Percentiles rank a stretch among this genome's conserved stretches.
These are phyloP conservation scores for Phanerochaete sordida DNA, from an alignment of 768 basidiomycete species.

Conservation along the genomic window DNA sequence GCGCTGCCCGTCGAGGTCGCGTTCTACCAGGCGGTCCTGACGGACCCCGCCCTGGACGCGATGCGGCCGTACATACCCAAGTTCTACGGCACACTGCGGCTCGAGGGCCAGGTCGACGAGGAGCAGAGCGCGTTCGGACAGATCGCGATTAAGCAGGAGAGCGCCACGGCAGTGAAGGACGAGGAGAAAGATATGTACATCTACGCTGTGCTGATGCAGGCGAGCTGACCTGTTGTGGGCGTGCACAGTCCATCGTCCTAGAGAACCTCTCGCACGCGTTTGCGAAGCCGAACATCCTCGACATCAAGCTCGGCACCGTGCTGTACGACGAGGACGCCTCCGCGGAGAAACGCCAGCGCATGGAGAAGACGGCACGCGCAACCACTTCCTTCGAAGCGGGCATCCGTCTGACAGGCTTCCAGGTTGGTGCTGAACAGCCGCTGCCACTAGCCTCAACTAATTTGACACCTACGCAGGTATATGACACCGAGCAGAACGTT, in stretches of 20 bases:
- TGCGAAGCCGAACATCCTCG: slow-evolving; percentile 79
- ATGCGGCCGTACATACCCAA: slow-evolving; percentile 64
- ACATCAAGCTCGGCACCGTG: slow-evolving; percentile 89
- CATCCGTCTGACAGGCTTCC: slow-evolving; percentile 83
- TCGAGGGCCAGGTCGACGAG: slow-evolving; percentile 59
- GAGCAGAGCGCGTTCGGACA: slow-evolving; percentile 24
- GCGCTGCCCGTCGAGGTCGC: slow-evolving; percentile 57
- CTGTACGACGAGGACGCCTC: slow-evolving; percentile 66
- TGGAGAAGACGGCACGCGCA: slow-evolving; percentile 63
- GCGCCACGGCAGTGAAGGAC: slow-evolving; percentile 20
- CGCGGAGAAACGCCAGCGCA: slow-evolving; percentile 77
- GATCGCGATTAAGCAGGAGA: slow-evolving; percentile 13
- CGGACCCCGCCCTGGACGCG: slow-evolving; percentile 35
- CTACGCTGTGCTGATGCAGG: neutral
- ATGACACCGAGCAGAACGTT: slow-evolving; percentile 53
- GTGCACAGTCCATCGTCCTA: slow-evolving; percentile 69
- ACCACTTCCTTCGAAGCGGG: slow-evolving; percentile 80
- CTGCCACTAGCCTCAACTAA: neutral
- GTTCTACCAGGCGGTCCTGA: slow-evolving; percentile 63
- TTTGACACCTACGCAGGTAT: slow-evolving; percentile 48
- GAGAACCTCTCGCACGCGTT: slow-evolving; percentile 80
- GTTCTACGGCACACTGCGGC: slow-evolving; percentile 74
- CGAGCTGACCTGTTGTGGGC: neutral
- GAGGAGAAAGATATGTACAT: slow-evolving; percentile 45
- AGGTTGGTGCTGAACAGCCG: slow-evolving; percentile 47